Evolutionary conservation across 352 stramenopile genomes (phyloP).

Genomic region (Sclerospora graminicola): DNA sequence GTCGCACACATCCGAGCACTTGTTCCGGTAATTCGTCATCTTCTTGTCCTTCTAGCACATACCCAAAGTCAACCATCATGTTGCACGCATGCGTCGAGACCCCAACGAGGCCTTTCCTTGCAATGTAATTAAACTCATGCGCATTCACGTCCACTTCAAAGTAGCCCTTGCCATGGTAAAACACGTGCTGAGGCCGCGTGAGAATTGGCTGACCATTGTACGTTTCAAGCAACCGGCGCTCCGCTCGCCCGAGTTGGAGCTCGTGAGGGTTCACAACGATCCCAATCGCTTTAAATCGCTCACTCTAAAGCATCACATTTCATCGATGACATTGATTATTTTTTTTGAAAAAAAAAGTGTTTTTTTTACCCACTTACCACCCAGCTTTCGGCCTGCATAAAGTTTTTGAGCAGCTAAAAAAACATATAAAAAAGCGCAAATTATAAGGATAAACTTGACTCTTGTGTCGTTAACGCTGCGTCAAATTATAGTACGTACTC

Average conservation of each 20-base stretch:
- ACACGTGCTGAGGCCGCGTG: slow-evolving; percentile 67
- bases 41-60: slow-evolving; percentile 72
- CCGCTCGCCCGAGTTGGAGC: slow-evolving; percentile 54
- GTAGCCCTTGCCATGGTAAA: slow-evolving; percentile 60
- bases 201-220: slow-evolving; percentile 80
- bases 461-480: no score
- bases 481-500: no score
- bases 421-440: background rate
- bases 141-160: slow-evolving; percentile 79
- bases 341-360: background rate
- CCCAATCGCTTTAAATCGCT: slow-evolving; percentile 77
- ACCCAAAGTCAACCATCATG: slow-evolving; percentile 81
- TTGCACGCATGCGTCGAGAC: slow-evolving; percentile 67
- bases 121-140: slow-evolving; percentile 79
- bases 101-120: slow-evolving; percentile 57
- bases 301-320: slow-evolving; percentile 26
- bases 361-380: slow-evolving; percentile 13
- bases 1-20: slow-evolving; percentile 57
- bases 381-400: slow-evolving; percentile 27
- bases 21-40: slow-evolving; percentile 68
- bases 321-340: background rate
- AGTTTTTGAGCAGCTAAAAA: slow-evolving; percentile 23
- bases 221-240: slow-evolving; percentile 66
- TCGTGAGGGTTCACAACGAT: slow-evolving; percentile 71
- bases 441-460: no score